A percentile compares a stretch with the other conserved stretches of the same genome.
Evolutionary conservation across 352 stramenopile species (phyloP).

Genomic region (Phytophthora capsici): DNA sequence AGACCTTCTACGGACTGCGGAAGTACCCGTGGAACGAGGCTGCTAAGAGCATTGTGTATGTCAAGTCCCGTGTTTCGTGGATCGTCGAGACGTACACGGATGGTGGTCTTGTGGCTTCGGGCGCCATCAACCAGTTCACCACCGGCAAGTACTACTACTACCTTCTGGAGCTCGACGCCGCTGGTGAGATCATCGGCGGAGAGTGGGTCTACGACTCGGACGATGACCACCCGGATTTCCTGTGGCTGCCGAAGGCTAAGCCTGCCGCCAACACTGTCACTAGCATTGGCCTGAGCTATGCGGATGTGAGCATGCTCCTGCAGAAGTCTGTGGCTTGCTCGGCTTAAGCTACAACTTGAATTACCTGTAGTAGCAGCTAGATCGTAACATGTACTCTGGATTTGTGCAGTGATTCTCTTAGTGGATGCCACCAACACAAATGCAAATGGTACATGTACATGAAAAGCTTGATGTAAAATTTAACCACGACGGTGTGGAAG

Average conservation of each 20-base stretch:
- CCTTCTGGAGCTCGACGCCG: conserved; percentile 43
- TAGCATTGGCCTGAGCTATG: conserved; percentile 27
- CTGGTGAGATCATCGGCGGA: conserved; percentile 43
- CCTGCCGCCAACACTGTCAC: conserved; percentile 30
- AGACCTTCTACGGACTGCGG: conserved; percentile 42
- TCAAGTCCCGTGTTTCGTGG: conserved; percentile 49
- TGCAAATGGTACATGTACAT: not conserved
- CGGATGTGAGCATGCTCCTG: conserved; percentile 28
- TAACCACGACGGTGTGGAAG: too few relatives aligned
- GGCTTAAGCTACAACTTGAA: not conserved
- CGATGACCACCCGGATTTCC: conserved; percentile 44
- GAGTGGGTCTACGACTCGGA: conserved; percentile 48
- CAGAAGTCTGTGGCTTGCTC: conserved; percentile 20
- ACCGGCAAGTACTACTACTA: conserved; percentile 42
- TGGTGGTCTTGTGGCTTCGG: conserved; percentile 36
- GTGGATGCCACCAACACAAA: not conserved
- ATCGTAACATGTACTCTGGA: not conserved
- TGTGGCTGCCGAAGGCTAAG: conserved; percentile 41
- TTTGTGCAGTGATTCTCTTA: not conserved
- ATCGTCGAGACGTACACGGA: conserved; percentile 50
- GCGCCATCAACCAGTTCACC: conserved; percentile 33
- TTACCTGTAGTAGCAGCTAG: not conserved
- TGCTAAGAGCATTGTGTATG: conserved; percentile 46
- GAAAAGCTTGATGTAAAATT: not conserved
- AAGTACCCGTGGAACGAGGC: conserved; percentile 58